A percentile compares a stretch with the other conserved stretches of the same genome.
Conservation (phyloP, 2,329 filamentous ascomycete species). For the Aspergillus glaucus region DNA sequence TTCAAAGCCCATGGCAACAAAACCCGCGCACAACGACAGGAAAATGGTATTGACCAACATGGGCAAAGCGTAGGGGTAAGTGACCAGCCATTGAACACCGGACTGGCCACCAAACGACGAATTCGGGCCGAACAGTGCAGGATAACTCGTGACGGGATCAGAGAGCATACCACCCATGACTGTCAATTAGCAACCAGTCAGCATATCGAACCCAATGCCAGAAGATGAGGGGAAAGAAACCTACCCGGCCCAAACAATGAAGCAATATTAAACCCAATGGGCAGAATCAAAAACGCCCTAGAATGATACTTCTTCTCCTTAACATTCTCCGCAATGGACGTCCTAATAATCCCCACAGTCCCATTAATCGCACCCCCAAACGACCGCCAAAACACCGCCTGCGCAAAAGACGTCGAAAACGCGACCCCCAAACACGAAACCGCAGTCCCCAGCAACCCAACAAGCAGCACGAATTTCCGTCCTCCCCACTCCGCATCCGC, state of each 20-base stretch:
- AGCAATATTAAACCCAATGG: slow-evolving; percentile 63
- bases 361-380: slow-evolving; percentile 65
- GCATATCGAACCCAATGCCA: slow-evolving; percentile 9
- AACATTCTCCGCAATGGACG: slow-evolving; percentile 66
- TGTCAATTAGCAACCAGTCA: slow-evolving; percentile 14
- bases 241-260: slow-evolving; percentile 46
- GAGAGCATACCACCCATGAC: slow-evolving; percentile 61
- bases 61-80: slow-evolving; percentile 62
- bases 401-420: slow-evolving; percentile 57
- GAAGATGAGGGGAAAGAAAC: slow-evolving; percentile 30
- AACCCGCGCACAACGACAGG: slow-evolving; percentile 48
- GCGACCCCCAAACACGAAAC: slow-evolving; percentile 63
- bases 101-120: slow-evolving; percentile 50
- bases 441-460: slow-evolving; percentile 65
- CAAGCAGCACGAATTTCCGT: slow-evolving; percentile 68
- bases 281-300: slow-evolving; percentile 53
- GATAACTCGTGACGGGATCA: slow-evolving; percentile 59
- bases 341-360: slow-evolving; percentile 66
- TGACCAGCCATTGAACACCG: slow-evolving; percentile 56
- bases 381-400: slow-evolving; percentile 60
- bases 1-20: slow-evolving; percentile 59
- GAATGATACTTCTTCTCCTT: slow-evolving; percentile 59
- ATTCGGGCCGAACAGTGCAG: slow-evolving; percentile 55
- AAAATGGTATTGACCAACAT: slow-evolving; percentile 60
- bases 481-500: slow-evolving; percentile 59